Evolutionary conservation across 768 basidiomycete species (phyloP), one percentile per base, ranked within the genome.

Genomic region (Cystofilobasidium bisporidii): DNA sequence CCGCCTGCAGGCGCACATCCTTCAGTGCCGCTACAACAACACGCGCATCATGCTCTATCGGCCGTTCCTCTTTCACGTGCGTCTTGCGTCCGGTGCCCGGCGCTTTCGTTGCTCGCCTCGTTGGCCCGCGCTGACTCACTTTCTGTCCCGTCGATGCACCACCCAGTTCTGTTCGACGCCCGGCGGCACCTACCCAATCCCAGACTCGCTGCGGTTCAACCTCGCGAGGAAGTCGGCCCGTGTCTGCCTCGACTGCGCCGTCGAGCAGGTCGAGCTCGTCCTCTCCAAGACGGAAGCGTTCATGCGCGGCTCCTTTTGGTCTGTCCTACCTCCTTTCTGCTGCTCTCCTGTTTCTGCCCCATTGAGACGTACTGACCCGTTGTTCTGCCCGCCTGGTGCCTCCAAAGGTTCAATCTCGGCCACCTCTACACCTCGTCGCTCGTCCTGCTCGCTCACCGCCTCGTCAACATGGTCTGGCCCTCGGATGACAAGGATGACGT

Each of bases 151-250:
- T n/a, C n/a, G n/a, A n/a, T n/a, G 30, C 45, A 32, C n/a, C 36
- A 24, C n/a, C 5, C 50, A 67, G 43, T 69, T 69, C 59, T 69
- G 68, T 40, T 59, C 68, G 11, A 64, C 68, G 15, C 68, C 68
- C 28, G 58, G 48, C 47, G 68, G 68, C 3, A 41, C 63, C 1
- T 53, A 69, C 17, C 68, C 68, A 6, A 55, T 61, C 22, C 63
- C 68, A 3, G 63, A 60, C n/a, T 69, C 68, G 18, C 57, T 69
- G 17, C 63, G 63, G 45, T 65, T 58, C 61, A 58, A 63, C 22
- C 55, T 68, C 28, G 67, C 67, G 22, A 53, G 60, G 12, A 68
- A 68, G 24, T 56, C 45, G 58, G 53, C 53, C 26, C 53, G 53
- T 2, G 53, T 56, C 2, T 56, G 53, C 30, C 53, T 56, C 30